These are phyloP conservation scores for Kuraishia borneana DNA, from an alignment of 805 yeast species.

Conservation along the genomic window DNA sequence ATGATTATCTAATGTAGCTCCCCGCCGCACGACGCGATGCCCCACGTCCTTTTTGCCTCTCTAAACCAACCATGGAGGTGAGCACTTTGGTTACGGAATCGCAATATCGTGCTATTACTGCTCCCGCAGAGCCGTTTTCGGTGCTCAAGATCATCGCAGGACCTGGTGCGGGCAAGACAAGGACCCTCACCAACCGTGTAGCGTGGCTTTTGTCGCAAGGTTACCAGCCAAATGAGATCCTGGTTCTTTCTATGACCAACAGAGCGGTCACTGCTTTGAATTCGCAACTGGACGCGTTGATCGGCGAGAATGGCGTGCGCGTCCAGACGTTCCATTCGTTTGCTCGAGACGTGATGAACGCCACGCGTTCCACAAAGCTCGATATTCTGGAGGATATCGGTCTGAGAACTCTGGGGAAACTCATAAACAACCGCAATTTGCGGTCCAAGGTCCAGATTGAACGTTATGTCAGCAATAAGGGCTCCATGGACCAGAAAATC, in stretches of 20 bases:
- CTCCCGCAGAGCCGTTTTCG: conserved; percentile 24
- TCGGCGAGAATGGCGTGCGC: conserved; percentile 17
- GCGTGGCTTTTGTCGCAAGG: conserved; percentile 29
- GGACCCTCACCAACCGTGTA: conserved; percentile 43
- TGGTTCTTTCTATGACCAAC: conserved; percentile 60
- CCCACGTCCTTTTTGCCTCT: neutral
- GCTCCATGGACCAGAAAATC: neutral
- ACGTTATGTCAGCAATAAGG: neutral
- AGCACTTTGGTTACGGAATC: conserved; percentile 25
- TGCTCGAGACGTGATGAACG: conserved; percentile 37
- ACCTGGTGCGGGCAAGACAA: conserved; percentile 69
- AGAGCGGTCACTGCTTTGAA: conserved; percentile 45
- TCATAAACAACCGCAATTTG: neutral
- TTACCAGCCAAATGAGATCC: conserved; percentile 39
- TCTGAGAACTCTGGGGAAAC: conserved; percentile 24
- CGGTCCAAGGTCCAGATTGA: neutral
- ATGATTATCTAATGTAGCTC: neutral
- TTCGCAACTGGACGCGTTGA: conserved; percentile 17
- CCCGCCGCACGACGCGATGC: neutral
- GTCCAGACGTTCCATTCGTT: conserved; percentile 56
- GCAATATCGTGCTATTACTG: conserved; percentile 33
- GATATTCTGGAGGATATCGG: conserved; percentile 43
- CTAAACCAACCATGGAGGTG: conserved; percentile 5
- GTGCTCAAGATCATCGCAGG: conserved; percentile 51
- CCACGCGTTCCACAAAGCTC: conserved; percentile 17